Percentiles rank a stretch among this genome's conserved stretches.
Evolutionary conservation across 2,329 filamentous ascomycete species (phyloP).

Genomic region (Phaeosphaeria sp.): DNA sequence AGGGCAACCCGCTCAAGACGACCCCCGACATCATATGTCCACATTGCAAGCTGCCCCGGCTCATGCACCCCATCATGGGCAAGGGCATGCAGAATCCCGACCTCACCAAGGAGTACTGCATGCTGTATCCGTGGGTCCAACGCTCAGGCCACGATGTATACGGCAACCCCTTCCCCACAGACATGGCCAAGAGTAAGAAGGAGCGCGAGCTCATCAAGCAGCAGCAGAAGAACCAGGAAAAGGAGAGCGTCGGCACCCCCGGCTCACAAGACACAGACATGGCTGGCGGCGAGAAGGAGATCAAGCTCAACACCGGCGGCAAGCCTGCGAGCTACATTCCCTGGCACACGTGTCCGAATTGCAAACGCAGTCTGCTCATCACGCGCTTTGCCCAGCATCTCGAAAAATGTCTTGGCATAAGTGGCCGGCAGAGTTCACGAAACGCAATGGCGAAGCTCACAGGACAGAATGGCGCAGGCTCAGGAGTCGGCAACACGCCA

Average conservation of each 20-base stretch:
- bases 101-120: slow-evolving; percentile 71
- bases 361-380: slow-evolving; percentile 66
- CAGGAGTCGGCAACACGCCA: slow-evolving; percentile 51
- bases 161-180: slow-evolving; percentile 79
- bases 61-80: slow-evolving; percentile 75
- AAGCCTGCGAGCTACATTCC: slow-evolving; percentile 56
- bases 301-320: slow-evolving; percentile 57
- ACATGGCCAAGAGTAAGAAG: slow-evolving; percentile 77
- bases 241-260: slow-evolving; percentile 54
- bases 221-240: slow-evolving; percentile 50
- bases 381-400: slow-evolving; percentile 67
- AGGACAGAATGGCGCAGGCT: slow-evolving; percentile 47
- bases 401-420: slow-evolving; percentile 66
- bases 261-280: slow-evolving; percentile 53
- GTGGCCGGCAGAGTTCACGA: slow-evolving; percentile 58
- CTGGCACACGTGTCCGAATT: slow-evolving; percentile 65
- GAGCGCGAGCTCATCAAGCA: slow-evolving; percentile 64
- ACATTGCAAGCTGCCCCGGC: slow-evolving; percentile 74
- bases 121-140: slow-evolving; percentile 77
- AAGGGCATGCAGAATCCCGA: slow-evolving; percentile 71
- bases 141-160: slow-evolving; percentile 81
- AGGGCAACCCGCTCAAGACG: slow-evolving; percentile 74
- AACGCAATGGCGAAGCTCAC: slow-evolving; percentile 57
- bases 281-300: slow-evolving; percentile 48
- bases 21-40: slow-evolving; percentile 75